Evolutionary conservation across 176 grass and related monocot species (phyloP).

Genomic region (Melocanna baccifera): DNA sequence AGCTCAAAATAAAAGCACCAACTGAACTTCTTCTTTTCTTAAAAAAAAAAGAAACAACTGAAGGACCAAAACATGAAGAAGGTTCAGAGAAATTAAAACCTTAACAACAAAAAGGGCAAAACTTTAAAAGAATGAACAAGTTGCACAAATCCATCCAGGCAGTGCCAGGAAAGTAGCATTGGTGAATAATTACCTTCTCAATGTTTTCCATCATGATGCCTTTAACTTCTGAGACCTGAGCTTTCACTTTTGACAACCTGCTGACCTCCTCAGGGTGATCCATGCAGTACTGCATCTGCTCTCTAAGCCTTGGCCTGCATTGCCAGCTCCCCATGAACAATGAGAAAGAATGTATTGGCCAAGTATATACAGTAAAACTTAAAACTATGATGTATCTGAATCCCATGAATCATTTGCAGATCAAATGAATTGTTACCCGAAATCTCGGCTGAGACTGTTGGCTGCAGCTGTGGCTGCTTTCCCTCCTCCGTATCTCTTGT

Average conservation of each 20-base stretch:
- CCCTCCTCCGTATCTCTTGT: slow-evolving; percentile 63
- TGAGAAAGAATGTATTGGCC: neutral
- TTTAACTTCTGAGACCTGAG: slow-evolving; percentile 78
- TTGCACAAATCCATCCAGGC: neutral
- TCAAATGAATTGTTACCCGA: slow-evolving; percentile 47
- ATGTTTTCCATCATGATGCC: slow-evolving; percentile 85
- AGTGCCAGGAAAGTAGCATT: neutral
- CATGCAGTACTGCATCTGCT: slow-evolving; percentile 82
- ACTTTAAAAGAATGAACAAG: neutral
- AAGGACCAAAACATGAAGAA: neutral
- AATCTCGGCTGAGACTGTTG: slow-evolving; percentile 72
- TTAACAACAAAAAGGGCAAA: neutral
- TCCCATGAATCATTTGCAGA: neutral
- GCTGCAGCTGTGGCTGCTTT: slow-evolving; percentile 72
- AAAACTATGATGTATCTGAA: neutral
- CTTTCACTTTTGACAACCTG: slow-evolving; percentile 62
- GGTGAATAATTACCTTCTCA: slow-evolving; percentile 43
- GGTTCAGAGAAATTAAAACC: neutral
- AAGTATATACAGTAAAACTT: neutral
- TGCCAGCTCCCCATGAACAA: neutral
- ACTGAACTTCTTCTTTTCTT: neutral
- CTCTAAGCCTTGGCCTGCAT: slow-evolving; percentile 63
- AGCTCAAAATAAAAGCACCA: neutral
- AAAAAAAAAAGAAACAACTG: neutral
- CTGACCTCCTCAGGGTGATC: slow-evolving; percentile 75